Evolutionary conservation across 139 green algal genomes (phyloP).

Genomic region (Closterium sp.): DNA sequence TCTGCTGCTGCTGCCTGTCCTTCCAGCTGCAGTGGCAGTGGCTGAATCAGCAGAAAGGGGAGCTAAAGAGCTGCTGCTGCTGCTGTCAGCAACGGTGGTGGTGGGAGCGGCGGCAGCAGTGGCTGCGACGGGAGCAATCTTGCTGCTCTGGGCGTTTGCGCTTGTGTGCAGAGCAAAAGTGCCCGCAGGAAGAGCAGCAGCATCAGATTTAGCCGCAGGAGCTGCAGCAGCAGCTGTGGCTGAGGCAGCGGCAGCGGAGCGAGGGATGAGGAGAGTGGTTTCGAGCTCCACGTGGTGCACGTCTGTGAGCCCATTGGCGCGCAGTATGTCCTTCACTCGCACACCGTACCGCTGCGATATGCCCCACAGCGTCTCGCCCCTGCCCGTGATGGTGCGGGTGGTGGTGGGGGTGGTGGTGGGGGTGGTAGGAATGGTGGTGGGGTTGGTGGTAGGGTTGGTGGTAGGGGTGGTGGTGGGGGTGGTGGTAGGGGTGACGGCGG

Average conservation of each 20-base stretch:
- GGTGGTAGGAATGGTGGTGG: too few species aligned
- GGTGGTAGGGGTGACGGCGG: too few species aligned
- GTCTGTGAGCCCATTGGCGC: conserved; percentile 10
- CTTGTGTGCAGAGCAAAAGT: too few species aligned
- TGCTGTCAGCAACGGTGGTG: too few species aligned
- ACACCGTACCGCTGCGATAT: conserved; percentile 5
- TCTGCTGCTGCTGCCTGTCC: too few species aligned
- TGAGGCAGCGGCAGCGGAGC: background rate
- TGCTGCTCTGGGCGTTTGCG: too few species aligned
- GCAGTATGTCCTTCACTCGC: conserved; percentile 17
- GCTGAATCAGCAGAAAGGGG: too few species aligned
- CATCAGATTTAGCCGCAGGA: background rate
- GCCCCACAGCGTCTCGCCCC: conserved; percentile 29
- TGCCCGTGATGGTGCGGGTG: background rate
- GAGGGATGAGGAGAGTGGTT: conserved; percentile 7
- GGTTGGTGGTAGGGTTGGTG: background rate
- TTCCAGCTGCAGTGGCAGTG: too few species aligned
- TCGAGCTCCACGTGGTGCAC: background rate
- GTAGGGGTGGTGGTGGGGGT: background rate
- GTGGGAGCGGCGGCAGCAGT: too few species aligned
- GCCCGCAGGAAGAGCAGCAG: too few species aligned
- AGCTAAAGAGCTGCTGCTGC: too few species aligned
- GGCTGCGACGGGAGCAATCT: too few species aligned
- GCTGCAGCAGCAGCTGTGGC: background rate
- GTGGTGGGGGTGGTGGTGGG: background rate